Base-by-base conservation (phyloP, 495 filamentous ascomycete genomes). In the Cladorrhinum samala region DNA sequence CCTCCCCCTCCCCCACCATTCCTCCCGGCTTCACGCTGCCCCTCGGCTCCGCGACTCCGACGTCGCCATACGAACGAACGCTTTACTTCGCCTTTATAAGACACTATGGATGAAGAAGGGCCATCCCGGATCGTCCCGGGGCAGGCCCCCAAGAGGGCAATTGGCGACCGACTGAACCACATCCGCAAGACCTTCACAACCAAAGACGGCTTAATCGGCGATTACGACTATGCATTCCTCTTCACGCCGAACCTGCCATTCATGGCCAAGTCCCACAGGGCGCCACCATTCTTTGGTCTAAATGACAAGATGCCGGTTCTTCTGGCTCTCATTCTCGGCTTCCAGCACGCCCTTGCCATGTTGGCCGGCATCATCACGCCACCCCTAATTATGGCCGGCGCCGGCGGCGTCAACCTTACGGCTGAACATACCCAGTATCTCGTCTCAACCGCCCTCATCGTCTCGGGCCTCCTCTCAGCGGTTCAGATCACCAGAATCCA, bases 401-500 rank as follows among this genome's bases (percentile, higher is more conserved):
- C 79, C 16, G 69, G 60, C 20, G 84, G 84, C 9, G 91, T 83
- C 54, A 87, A 89, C 59, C 74, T 94, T 16, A 66, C 63, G 6
- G 53, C 71, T 2, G 78, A 76, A 0, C 61, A 79, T 9, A 80
- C 82, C 25, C 85, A 89, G 66, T 92, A 96, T 65, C 79, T 96
- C 8, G 91, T 96, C 8, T 95, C 90, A 1, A 91, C 90, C 3
- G 88, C 90, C 0, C 71, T 95, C 61, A 93, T 96, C 52, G 87
- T 92, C 21, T 89, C 83, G 20, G 91, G 91, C 16, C 72, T 92
- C 20, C 74, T 95, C 21, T 90, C 87, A 8, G 75, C 79, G 14
- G 74, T 95, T 19, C 90, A 95, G 63, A 93, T 95, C 69, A 86
- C 84, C 2, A 72, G 91, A n/a, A 86, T 95, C 59, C 87, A 88